Conservation (phyloP, 2,329 filamentous ascomycete genomes). For the Alternaria longipes region DNA sequence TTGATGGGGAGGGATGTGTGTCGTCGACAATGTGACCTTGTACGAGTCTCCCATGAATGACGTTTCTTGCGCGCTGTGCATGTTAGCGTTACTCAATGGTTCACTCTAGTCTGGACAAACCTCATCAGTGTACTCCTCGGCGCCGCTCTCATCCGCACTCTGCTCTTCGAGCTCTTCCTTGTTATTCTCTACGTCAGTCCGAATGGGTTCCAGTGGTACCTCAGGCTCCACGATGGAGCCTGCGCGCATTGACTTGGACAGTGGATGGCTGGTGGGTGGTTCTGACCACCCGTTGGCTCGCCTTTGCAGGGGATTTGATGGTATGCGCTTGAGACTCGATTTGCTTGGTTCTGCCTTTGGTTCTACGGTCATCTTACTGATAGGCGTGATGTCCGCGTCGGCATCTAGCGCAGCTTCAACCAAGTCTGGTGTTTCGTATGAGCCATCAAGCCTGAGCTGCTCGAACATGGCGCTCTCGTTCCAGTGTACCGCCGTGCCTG, state of each 20-base stretch:
- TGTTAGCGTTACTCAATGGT: slow-evolving; percentile 21
- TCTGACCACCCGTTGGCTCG: slow-evolving; percentile 41
- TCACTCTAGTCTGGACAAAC: slow-evolving; percentile 26
- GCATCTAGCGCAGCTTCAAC: slow-evolving; percentile 44
- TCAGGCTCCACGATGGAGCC: slow-evolving; percentile 47
- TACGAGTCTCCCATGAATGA: slow-evolving; percentile 88
- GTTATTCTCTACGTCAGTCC: slow-evolving; percentile 30
- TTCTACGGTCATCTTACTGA: slow-evolving; percentile 37
- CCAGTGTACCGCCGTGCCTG: slow-evolving; percentile 63
- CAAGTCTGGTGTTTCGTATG: slow-evolving; percentile 50
- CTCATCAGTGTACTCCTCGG: slow-evolving; percentile 73
- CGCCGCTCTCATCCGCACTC: slow-evolving; percentile 34
- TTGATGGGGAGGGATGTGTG: slow-evolving; percentile 81
- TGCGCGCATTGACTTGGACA: slow-evolving; percentile 49
- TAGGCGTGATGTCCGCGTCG: slow-evolving; percentile 47
- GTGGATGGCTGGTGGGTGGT: slow-evolving; percentile 38
- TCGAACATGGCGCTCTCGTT: slow-evolving; percentile 79
- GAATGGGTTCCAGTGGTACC: slow-evolving; percentile 37
- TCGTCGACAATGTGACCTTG: slow-evolving; percentile 97
- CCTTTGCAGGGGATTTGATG: slow-evolving; percentile 42
- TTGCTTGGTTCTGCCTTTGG: slow-evolving; percentile 39
- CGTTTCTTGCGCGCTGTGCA: slow-evolving; percentile 75
- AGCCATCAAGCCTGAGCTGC: slow-evolving; percentile 54
- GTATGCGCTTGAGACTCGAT: slow-evolving; percentile 34
- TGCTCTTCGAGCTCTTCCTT: slow-evolving; percentile 28